phyloP scores from a whole-genome alignment of 73 alveolate genomes.

The Symbiodinium pilosum region DNA sequence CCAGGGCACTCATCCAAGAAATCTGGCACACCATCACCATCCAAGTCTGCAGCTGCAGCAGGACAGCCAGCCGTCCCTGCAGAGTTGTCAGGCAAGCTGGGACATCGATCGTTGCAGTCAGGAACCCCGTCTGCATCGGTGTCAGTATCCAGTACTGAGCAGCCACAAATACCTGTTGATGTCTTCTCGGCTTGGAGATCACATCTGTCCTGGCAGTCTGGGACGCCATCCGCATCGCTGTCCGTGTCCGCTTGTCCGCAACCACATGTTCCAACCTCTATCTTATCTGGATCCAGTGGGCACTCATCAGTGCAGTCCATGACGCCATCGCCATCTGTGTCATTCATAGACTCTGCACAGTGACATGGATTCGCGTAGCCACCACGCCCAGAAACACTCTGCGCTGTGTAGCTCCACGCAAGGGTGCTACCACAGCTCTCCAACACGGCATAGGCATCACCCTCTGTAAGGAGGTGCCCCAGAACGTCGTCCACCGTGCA shows the following conservation, averaged over 20 bases:
- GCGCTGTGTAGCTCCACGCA: not conserved
- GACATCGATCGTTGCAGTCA: slow-evolving; percentile 29
- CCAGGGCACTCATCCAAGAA: not conserved
- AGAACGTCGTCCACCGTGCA: not conserved
- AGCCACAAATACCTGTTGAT: slow-evolving; percentile 27
- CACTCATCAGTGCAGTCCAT: slow-evolving; percentile 45
- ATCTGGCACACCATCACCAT: not conserved
- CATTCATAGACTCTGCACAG: slow-evolving; percentile 25
- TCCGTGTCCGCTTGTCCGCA: slow-evolving; percentile 12
- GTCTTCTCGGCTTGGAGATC: not conserved
- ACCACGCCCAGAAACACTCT: slow-evolving; percentile 8
- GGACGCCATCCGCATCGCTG: slow-evolving; percentile 11
- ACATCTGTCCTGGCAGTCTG: slow-evolving; percentile 30
- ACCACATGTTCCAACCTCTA: slow-evolving; percentile 14
- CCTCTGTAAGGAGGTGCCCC: slow-evolving; percentile 29
- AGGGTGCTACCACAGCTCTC: not conserved
- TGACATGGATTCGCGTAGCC: not conserved
- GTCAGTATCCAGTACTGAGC: not conserved
- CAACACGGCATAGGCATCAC: slow-evolving; percentile 44
- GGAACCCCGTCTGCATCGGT: slow-evolving; percentile 11
- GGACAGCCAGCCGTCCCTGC: not conserved
- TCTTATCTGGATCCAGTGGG: not conserved
- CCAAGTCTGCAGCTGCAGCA: not conserved
- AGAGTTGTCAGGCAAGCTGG: not conserved
- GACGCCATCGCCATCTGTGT: slow-evolving; percentile 43